These are phyloP conservation scores for Globisporangium splendens DNA, from an alignment of 352 stramenopile genomes.

Conservation along the genomic window DNA sequence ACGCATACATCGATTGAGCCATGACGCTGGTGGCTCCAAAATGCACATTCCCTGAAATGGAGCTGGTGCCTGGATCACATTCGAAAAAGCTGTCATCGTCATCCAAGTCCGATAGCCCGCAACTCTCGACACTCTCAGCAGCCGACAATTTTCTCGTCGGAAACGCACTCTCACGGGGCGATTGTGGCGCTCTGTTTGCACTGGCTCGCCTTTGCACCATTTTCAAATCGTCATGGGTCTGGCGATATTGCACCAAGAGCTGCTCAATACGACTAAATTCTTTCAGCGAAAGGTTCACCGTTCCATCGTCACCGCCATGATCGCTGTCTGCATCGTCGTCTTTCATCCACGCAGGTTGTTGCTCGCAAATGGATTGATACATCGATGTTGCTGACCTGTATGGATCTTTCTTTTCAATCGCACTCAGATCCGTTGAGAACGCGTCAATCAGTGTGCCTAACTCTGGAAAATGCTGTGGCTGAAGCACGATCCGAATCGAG, in stretches of 20 bases:
- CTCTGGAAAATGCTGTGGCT: conserved; percentile 77
- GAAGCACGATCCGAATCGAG: conserved; percentile 71
- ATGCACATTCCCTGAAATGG: conserved; percentile 22
- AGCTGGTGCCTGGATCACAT: conserved; percentile 63
- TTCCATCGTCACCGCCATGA: conserved; percentile 16
- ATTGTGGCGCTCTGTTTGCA: conserved; percentile 2
- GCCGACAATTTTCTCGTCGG: conserved; percentile 50
- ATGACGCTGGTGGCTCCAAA: conserved; percentile 47
- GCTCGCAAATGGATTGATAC: conserved; percentile 76
- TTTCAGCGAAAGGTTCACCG: conserved; percentile 62
- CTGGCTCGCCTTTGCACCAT: conserved; percentile 16
- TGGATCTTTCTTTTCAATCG: conserved; percentile 17
- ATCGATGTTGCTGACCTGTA: conserved; percentile 40
- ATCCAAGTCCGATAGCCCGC: conserved; percentile 80
- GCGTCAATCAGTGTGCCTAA: conserved; percentile 69
- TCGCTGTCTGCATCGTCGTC: conserved; percentile 32
- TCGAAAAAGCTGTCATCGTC: conserved; percentile 85
- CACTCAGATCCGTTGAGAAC: conserved; percentile 33
- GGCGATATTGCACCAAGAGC: conserved; percentile 72
- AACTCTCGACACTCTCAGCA: conserved; percentile 77
- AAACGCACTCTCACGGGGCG: conserved; percentile 13
- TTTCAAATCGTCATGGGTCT: conserved; percentile 66
- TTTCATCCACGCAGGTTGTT: conserved; percentile 52
- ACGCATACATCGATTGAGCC: conserved; percentile 83
- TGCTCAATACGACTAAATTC: conserved; percentile 87